Evolutionary conservation across 179 eudicot species (phyloP).

Genomic region (Silene coronaria): DNA sequence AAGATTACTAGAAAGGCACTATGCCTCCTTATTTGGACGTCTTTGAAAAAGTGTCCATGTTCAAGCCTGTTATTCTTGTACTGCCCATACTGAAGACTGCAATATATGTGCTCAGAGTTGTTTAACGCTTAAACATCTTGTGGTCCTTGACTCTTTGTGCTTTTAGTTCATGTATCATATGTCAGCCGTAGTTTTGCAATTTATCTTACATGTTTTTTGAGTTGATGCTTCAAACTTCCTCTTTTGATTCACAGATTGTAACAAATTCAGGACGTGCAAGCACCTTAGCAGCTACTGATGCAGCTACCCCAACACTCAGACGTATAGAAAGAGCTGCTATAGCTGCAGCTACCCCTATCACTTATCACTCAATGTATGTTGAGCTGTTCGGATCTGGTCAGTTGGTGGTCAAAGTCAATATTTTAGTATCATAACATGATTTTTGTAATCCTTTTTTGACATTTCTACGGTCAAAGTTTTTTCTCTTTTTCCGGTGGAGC

Average conservation of each 20-base stretch:
- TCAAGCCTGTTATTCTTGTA: background rate
- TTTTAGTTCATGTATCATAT: background rate
- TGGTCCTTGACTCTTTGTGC: background rate
- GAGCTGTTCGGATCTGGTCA: background rate
- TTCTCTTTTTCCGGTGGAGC: background rate
- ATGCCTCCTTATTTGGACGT: background rate
- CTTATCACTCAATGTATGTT: constrained; percentile 74
- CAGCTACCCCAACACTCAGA: constrained; percentile 86
- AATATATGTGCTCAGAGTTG: background rate
- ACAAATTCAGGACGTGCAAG: constrained; percentile 97
- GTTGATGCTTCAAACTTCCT: background rate
- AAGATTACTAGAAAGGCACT: background rate
- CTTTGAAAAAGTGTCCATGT: background rate
- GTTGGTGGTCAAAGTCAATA: no score
- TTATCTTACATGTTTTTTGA: no score
- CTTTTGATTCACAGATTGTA: constrained; percentile 52
- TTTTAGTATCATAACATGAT: no score
- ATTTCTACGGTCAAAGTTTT: background rate
- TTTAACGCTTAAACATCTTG: background rate
- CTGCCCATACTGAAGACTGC: background rate
- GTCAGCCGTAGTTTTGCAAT: no score
- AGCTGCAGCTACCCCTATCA: constrained; percentile 94
- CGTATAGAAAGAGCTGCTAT: constrained; percentile 97
- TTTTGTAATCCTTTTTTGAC: no score
- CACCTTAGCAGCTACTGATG: constrained; percentile 90